phyloP scores from a whole-genome alignment of 164 flowering plant species.

The Amborella trichopoda region DNA sequence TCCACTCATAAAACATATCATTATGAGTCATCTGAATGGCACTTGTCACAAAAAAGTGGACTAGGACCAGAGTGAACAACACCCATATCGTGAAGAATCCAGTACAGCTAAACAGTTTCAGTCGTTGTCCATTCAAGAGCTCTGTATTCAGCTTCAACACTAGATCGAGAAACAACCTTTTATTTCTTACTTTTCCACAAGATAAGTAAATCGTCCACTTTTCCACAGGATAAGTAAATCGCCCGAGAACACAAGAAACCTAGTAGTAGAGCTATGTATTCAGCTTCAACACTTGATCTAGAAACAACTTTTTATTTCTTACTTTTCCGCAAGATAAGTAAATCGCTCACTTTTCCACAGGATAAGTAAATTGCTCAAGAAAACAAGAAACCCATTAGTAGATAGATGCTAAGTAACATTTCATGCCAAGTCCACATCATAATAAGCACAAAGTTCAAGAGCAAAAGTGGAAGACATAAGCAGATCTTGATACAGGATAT shows the following conservation, averaged over 20 bases:
- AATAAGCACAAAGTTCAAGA: too few relatives aligned
- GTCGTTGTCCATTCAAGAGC: too few relatives aligned
- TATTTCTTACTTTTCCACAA: slow-evolving; percentile 6
- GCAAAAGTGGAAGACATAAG: too few relatives aligned
- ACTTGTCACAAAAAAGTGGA: slow-evolving; percentile 1
- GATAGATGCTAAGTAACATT: background rate
- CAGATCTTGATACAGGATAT: background rate
- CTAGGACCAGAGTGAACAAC: background rate
- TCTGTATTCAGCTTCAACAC: slow-evolving; percentile 1
- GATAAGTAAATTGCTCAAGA: background rate
- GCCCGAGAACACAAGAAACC: background rate
- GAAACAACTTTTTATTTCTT: too few relatives aligned
- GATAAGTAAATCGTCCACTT: too few relatives aligned
- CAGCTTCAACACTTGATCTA: too few relatives aligned
- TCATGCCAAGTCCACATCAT: background rate
- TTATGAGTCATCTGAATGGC: too few relatives aligned
- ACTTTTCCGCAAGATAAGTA: too few relatives aligned
- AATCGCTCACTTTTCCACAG: background rate
- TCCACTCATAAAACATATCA: background rate
- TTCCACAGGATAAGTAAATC: too few relatives aligned
- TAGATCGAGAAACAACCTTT: background rate
- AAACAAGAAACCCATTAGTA: background rate
- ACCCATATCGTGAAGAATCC: background rate
- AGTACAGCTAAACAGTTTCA: background rate
- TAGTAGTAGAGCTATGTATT: background rate